A percentile compares a stretch with the other conserved stretches of the same genome.
Evolutionary conservation across 2,329 filamentous ascomycete species (phyloP).

Genomic region (Claviceps cyperi): DNA sequence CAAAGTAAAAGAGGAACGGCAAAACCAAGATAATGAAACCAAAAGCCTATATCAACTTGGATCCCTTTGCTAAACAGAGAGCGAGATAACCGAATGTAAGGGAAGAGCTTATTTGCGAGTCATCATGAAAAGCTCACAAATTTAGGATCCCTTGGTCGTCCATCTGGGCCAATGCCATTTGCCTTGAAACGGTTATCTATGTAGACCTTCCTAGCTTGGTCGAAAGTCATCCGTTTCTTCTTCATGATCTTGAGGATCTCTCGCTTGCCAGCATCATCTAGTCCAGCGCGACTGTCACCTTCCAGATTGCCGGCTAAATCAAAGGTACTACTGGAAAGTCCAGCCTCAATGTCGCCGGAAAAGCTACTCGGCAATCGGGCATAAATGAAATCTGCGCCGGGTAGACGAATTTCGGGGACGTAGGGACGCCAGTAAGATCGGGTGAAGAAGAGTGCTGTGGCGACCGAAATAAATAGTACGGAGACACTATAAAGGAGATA

Average conservation of each 20-base stretch:
- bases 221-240: constrained; percentile 65
- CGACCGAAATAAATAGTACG: constrained; percentile 55
- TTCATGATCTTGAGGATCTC: constrained; percentile 89
- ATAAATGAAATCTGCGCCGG: constrained; percentile 52
- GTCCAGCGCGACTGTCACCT: constrained; percentile 63
- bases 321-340: constrained; percentile 70
- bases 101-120: neutral
- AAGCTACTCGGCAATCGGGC: constrained; percentile 65
- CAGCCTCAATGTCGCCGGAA: constrained; percentile 72
- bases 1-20: neutral
- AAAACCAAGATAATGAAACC: neutral
- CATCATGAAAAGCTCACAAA: constrained; percentile 67
- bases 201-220: constrained; percentile 76
- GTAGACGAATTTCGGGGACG: constrained; percentile 44
- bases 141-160: constrained; percentile 78
- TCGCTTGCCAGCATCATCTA: constrained; percentile 67
- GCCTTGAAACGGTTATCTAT: constrained; percentile 76
- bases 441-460: constrained; percentile 68
- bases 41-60: neutral
- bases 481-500: constrained; percentile 70
- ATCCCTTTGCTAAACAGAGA: neutral
- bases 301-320: constrained; percentile 70
- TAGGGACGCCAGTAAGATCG: constrained; percentile 62
- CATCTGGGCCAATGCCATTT: constrained; percentile 80
- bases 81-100: neutral